Evolutionary conservation across 2,329 filamentous ascomycete species (phyloP).

Genomic region (Ramularia endophylla): DNA sequence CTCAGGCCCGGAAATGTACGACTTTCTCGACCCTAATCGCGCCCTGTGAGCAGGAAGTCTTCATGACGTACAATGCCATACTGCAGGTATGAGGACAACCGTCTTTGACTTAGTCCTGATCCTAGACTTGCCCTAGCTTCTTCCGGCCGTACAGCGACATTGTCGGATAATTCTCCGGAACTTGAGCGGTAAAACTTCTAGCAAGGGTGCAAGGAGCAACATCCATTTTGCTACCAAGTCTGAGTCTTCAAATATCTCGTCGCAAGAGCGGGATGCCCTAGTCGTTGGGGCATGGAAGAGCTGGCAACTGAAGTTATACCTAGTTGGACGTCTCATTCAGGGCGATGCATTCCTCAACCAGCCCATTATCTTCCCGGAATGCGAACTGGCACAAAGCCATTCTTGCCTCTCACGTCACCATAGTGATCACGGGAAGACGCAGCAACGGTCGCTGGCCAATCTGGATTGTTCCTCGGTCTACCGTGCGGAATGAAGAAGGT

Average conservation of each 20-base stretch:
- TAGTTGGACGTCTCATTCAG: too few species aligned
- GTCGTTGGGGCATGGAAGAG: too few species aligned
- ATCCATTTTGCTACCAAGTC: too few species aligned
- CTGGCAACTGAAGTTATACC: too few species aligned
- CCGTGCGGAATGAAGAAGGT: slow-evolving; percentile 22
- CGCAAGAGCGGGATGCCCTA: too few species aligned
- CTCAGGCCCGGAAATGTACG: slow-evolving; percentile 19
- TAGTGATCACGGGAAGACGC: slow-evolving; percentile 8
- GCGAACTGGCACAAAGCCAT: slow-evolving; percentile 20
- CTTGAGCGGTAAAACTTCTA: too few species aligned
- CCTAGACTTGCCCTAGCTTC: too few species aligned
- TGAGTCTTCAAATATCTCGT: too few species aligned
- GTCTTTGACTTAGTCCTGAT: too few species aligned
- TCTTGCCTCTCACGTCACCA: slow-evolving; percentile 15
- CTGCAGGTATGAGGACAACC: slow-evolving; percentile 14
- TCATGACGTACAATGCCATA: slow-evolving; percentile 13
- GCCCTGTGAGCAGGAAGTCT: slow-evolving; percentile 19
- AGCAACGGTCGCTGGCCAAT: slow-evolving; percentile 11
- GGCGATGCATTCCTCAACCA: slow-evolving; percentile 18
- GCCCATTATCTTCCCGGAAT: slow-evolving; percentile 15
- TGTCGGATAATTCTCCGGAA: too few species aligned
- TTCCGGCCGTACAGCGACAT: too few species aligned
- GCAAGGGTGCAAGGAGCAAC: too few species aligned
- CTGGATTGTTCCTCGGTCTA: slow-evolving; percentile 20
- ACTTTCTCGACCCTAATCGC: slow-evolving; percentile 10